Evolutionary conservation across 768 basidiomycete genomes (phyloP), one percentile per base, ranked within the genome.

Genomic region (Steccherinum ochraceum): DNA sequence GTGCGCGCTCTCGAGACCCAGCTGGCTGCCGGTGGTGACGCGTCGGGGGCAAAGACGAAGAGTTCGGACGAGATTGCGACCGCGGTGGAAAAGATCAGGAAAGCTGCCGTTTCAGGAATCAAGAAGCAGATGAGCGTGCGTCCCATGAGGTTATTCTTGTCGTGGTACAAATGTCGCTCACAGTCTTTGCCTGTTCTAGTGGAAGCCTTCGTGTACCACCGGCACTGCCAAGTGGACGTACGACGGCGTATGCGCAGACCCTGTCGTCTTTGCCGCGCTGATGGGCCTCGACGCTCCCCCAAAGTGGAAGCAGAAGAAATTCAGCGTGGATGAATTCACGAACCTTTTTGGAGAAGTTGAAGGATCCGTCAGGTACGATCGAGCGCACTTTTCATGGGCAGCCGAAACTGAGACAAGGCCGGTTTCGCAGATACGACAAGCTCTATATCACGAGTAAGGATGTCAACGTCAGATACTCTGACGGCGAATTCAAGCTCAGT

Each of bases 401-500:
- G n/a, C n/a, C n/a, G n/a, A n/a, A n/a, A n/a, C n/a, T n/a, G n/a
- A n/a, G n/a, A n/a, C n/a, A n/a, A n/a, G n/a, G n/a, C n/a, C n/a
- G n/a, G n/a, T n/a, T n/a, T n/a, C n/a, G n/a, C 48, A 79, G 75
- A 30, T 78, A 79, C 51, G 57, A 58, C 43, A 23, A 56, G 12
- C 61, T 79, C 21, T 64, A 58, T 13, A 63, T 79, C 49, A 72
- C 66, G 2, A 70, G 72, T 24, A 60, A 53, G 16, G 68, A 75
- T 30, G 68, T 78, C 46, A 79, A 70, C 35, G 54, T 79, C 30
- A 72, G 68, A 47, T 79, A 74, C 63, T 67, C 69, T 0, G 72
- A 72, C 5, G 76, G 77, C n/a, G 75, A 78, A 47, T 79, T 81
- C 68, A 80, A 80, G 60, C 73, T 78, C 58, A 80, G 74, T 53